These are phyloP conservation scores for Alternaria sp. DNA, from an alignment of 2,329 filamentous ascomycete genomes.

Conservation along the genomic window DNA sequence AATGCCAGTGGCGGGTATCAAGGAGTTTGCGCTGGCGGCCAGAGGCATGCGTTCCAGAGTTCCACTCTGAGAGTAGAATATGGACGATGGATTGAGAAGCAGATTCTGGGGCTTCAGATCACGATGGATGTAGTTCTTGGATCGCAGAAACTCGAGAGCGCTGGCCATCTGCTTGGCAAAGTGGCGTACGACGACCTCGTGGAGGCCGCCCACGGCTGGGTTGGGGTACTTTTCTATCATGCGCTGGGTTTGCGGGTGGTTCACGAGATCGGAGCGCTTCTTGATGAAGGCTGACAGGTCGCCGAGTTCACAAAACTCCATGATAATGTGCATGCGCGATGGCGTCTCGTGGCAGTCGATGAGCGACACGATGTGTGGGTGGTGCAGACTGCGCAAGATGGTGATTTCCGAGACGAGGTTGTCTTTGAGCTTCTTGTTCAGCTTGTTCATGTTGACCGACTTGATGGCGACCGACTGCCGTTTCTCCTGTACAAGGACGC, in stretches of 20 bases:
- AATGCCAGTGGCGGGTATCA: slow-evolving; percentile 82
- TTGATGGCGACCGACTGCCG: slow-evolving; percentile 92
- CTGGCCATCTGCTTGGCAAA: slow-evolving; percentile 95
- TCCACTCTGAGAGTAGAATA: slow-evolving; percentile 66
- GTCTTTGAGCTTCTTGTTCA: slow-evolving; percentile 95
- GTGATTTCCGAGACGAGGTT: slow-evolving; percentile 96
- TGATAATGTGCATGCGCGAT: slow-evolving; percentile 92
- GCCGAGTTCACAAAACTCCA: slow-evolving; percentile 97
- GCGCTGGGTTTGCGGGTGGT: slow-evolving; percentile 82
- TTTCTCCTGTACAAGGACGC: slow-evolving; percentile 66
- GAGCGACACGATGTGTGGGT: slow-evolving; percentile 95
- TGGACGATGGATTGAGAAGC: slow-evolving; percentile 81
- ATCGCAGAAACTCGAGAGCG: slow-evolving; percentile 86
- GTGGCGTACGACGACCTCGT: slow-evolving; percentile 96
- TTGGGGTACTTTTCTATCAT: slow-evolving; percentile 95
- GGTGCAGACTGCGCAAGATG: slow-evolving; percentile 90
- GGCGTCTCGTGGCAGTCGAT: slow-evolving; percentile 91
- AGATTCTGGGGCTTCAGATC: slow-evolving; percentile 98
- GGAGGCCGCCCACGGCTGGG: slow-evolving; percentile 80
- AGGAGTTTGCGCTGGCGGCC: slow-evolving; percentile 79
- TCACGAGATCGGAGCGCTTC: slow-evolving; percentile 81
- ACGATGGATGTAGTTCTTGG: slow-evolving; percentile 88
- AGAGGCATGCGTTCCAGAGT: slow-evolving; percentile 69
- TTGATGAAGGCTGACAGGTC: slow-evolving; percentile 97
- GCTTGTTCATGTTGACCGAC: slow-evolving; percentile 86